Conservation (phyloP, 805 yeast species). For the Phaffomyces opuntiae region DNA sequence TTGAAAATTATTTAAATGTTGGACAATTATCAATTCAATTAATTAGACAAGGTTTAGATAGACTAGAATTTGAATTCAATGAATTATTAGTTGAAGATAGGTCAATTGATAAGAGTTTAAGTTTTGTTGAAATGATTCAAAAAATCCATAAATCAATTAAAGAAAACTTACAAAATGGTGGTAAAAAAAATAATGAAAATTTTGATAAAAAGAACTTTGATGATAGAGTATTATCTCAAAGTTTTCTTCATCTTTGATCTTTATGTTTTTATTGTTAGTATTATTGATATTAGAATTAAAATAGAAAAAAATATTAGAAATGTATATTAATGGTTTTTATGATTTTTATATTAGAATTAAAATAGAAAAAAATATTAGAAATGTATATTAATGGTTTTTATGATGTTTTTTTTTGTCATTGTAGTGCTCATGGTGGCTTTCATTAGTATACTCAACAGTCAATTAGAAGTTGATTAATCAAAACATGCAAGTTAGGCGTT, state of each 20-base stretch:
- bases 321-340: no score
- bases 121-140: conserved; percentile 61
- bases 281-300: no score
- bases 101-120: conserved; percentile 41
- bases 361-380: no score
- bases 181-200: conserved; percentile 4
- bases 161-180: conserved; percentile 43
- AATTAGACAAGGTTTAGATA: conserved; percentile 60
- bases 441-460: no score
- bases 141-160: conserved; percentile 60
- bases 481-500: no score
- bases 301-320: no score
- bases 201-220: not conserved
- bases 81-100: conserved; percentile 72
- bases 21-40: conserved; percentile 44
- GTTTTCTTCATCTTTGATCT: conserved; percentile 1
- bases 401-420: no score
- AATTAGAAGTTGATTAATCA: no score
- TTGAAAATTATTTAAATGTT: conserved; percentile 35
- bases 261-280: not conserved
- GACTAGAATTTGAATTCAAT: conserved; percentile 34
- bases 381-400: no score
- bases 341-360: no score
- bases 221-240: not conserved
- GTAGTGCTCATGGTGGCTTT: no score